These are phyloP conservation scores for Cyberlindnera maritima DNA, from an alignment of 805 yeast genomes.

Conservation along the genomic window DNA sequence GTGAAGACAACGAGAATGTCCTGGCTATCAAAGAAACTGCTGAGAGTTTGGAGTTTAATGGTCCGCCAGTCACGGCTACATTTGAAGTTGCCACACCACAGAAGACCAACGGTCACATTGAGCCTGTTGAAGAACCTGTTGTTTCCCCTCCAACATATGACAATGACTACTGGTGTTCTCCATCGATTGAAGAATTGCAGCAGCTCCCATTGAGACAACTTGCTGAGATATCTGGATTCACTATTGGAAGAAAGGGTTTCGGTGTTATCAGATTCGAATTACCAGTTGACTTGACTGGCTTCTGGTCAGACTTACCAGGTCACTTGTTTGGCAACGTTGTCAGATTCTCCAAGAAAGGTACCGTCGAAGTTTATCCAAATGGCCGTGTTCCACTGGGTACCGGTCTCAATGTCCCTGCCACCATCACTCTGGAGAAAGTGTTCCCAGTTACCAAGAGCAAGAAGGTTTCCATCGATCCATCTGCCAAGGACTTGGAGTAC, in stretches of 20 bases:
- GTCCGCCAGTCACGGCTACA: not conserved
- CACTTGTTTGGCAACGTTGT: conserved; percentile 40
- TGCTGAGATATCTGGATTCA: conserved; percentile 55
- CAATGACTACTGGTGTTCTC: conserved; percentile 69
- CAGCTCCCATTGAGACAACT: conserved; percentile 45
- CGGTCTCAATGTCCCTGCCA: conserved; percentile 77
- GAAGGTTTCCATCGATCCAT: conserved; percentile 16
- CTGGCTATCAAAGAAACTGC: conserved; percentile 1
- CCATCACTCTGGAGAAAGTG: conserved; percentile 60
- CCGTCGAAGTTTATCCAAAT: conserved; percentile 63
- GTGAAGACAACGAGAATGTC: conserved; percentile 14
- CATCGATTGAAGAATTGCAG: conserved; percentile 50
- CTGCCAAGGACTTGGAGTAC: conserved; percentile 37
- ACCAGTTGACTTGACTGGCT: conserved; percentile 66
- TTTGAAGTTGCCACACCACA: not conserved
- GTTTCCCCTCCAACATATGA: not conserved
- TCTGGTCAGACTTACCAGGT: conserved; percentile 38
- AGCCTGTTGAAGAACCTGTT: conserved; percentile 7
- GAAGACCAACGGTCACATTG: not conserved
- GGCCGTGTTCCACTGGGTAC: conserved; percentile 63
- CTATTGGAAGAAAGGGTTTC: conserved; percentile 62
- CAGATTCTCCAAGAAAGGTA: conserved; percentile 43
- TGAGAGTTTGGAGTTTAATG: not conserved
- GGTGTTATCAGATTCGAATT: conserved; percentile 65
- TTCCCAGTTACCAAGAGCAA: conserved; percentile 41